A percentile compares a stretch with the other conserved stretches of the same genome.
Evolutionary conservation across 345 rosid species (phyloP).

Genomic region (Brassica napus): DNA sequence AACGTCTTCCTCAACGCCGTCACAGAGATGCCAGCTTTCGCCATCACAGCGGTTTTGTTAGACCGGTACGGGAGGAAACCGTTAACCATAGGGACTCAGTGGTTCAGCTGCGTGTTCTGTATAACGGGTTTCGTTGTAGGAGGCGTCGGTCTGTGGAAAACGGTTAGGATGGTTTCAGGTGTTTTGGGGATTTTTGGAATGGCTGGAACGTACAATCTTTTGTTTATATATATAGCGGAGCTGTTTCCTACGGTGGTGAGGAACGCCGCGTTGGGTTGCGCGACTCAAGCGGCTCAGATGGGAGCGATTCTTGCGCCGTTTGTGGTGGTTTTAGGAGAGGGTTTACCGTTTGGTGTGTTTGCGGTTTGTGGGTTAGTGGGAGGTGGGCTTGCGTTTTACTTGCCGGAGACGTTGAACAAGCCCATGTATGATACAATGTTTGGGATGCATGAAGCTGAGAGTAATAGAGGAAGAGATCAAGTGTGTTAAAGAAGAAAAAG

Average conservation of each 20-base stretch:
- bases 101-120: slow-evolving; percentile 84
- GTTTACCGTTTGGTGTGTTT: slow-evolving; percentile 68
- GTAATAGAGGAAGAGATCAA: slow-evolving; percentile 35
- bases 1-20: slow-evolving; percentile 72
- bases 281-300: slow-evolving; percentile 81
- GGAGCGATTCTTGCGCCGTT: slow-evolving; percentile 90
- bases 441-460: slow-evolving; percentile 71
- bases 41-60: slow-evolving; percentile 69
- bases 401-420: slow-evolving; percentile 84
- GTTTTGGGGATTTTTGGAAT: slow-evolving; percentile 78
- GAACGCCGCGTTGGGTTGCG: slow-evolving; percentile 83
- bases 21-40: slow-evolving; percentile 84
- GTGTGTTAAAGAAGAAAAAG: slow-evolving; percentile 9
- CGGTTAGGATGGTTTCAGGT: slow-evolving; percentile 65
- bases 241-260: slow-evolving; percentile 91
- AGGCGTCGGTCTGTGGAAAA: slow-evolving; percentile 59
- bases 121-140: slow-evolving; percentile 50
- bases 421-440: slow-evolving; percentile 84
- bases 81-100: slow-evolving; percentile 66
- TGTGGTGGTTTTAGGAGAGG: slow-evolving; percentile 78
- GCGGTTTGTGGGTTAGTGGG: slow-evolving; percentile 63
- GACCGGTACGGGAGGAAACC: slow-evolving; percentile 82
- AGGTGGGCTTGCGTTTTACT: slow-evolving; percentile 70
- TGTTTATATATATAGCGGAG: slow-evolving; percentile 83
- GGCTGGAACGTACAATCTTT: slow-evolving; percentile 85